Evolutionary conservation across 352 stramenopile species (phyloP).

Genomic region (Phytophthora lateralis): DNA sequence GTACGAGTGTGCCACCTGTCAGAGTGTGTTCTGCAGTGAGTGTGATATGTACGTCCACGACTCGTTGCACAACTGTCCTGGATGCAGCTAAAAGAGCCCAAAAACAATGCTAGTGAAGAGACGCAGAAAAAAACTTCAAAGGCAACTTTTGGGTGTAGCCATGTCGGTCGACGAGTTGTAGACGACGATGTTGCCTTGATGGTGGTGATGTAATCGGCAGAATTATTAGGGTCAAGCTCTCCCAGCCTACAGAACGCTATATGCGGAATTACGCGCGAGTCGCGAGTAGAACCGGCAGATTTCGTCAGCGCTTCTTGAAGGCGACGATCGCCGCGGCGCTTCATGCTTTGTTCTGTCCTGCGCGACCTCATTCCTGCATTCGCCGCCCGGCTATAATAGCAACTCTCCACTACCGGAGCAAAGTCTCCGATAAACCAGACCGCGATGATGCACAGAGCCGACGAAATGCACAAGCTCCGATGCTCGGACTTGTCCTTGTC

Average conservation of each 20-base stretch:
- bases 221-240: conserved; percentile 6
- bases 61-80: conserved; percentile 98
- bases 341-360: conserved; percentile 3
- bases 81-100: conserved; percentile 71
- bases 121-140: conserved; percentile 2
- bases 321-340: conserved; percentile 12
- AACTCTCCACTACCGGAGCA: conserved; percentile 7
- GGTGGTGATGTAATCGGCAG: conserved; percentile 15
- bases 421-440: conserved; percentile 4
- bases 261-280: conserved; percentile 10
- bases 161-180: conserved; percentile 7
- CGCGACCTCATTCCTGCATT: conserved; percentile 20
- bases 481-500: conserved; percentile 24
- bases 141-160: conserved; percentile 19
- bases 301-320: conserved; percentile 14
- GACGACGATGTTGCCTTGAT: not conserved
- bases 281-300: conserved; percentile 11
- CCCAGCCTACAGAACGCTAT: conserved; percentile 6
- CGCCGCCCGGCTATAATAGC: not conserved
- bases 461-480: conserved; percentile 10
- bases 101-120: conserved; percentile 2
- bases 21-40: conserved; percentile 94
- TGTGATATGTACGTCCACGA: conserved; percentile 99
- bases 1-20: conserved; percentile 91
- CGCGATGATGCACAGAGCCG: conserved; percentile 8